phyloP scores from a whole-genome alignment of 306 rosid species.

The Amphicarpaea edgeworthii region DNA sequence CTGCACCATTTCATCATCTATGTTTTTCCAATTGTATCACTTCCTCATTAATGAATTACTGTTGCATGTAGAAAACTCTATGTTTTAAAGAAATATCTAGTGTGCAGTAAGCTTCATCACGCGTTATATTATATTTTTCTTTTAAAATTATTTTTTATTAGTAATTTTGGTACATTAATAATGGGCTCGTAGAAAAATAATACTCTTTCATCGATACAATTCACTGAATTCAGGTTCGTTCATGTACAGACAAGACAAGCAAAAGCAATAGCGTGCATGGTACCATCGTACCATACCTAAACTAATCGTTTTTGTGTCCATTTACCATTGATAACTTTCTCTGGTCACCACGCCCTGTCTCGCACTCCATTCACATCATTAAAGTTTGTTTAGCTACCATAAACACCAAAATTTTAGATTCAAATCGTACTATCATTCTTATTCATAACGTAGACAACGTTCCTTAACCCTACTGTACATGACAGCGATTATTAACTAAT shows the following conservation, averaged over 20 bases:
- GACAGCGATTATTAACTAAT: background rate
- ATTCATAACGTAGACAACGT: background rate
- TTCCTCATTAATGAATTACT: background rate
- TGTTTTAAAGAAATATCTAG: no score
- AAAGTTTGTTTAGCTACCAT: background rate
- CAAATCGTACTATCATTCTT: conserved; percentile 11
- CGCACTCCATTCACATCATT: background rate
- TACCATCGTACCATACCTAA: background rate
- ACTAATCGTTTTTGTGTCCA: background rate
- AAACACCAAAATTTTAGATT: conserved; percentile 12
- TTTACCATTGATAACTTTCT: background rate
- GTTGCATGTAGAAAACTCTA: background rate
- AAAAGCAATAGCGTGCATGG: background rate
- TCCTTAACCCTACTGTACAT: background rate
- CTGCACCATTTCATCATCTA: background rate
- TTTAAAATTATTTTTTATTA: no score
- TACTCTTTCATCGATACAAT: no score
- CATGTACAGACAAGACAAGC: background rate
- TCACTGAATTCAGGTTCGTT: conserved; percentile 3
- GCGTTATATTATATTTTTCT: no score
- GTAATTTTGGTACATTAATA: no score
- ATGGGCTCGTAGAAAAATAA: background rate
- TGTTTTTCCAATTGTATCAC: background rate
- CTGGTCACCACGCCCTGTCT: background rate
- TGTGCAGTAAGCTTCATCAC: no score